Base-by-base conservation (phyloP, 2,329 filamentous ascomycete species). In the Xylariaceae sp. region DNA sequence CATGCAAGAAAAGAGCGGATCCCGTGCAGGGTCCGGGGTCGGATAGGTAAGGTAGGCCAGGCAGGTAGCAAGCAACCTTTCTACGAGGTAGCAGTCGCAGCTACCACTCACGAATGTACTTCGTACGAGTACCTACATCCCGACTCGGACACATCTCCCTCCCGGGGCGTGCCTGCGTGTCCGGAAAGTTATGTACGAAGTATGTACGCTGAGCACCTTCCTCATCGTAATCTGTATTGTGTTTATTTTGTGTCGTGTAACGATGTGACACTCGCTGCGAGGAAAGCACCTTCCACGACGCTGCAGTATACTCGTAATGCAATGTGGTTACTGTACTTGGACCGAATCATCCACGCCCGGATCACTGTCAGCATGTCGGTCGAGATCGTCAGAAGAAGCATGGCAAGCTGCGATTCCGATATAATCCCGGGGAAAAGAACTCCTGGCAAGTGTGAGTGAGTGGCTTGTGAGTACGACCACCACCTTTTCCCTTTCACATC, bases 1-100 rank as follows among this genome's bases (percentile, higher is more conserved):
- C 57, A 67, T 67, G 69, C 67, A 67, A 62, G 65, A 63, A 59
- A 63, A 56, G 58, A 68, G 66, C 64, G 68, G 66, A 57, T 54
- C 48, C 53, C 59, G 54, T 23, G 34, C 51, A 57, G 57, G 58
- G 61, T 63, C 51, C 55, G 57, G 58, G 61, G 63, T 66, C 55
- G n/a, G 10, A 15, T 45, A 45, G 37, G 37, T 42, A 42, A 42
- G 37, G 37, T 8, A 42, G 37, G 9, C 9, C 9, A 42, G 37
- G 9, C 9, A 42, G 37, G 13, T 42, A 42, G 37, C 5, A 13
- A 13, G 37, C 23, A 30, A 30, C 23, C 23, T 6, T 6, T 42
- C 37, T 42, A 13, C 37, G 37, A 42, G 37, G 37, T 42, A 42
- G 37, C 37, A 42, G 37, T 13, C 9, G 9, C 7, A 42, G 37